Evolutionary conservation across 345 rosid species (phyloP), one percentile per base, ranked within the genome.

Genomic region (Eutrema heterophyllum): DNA sequence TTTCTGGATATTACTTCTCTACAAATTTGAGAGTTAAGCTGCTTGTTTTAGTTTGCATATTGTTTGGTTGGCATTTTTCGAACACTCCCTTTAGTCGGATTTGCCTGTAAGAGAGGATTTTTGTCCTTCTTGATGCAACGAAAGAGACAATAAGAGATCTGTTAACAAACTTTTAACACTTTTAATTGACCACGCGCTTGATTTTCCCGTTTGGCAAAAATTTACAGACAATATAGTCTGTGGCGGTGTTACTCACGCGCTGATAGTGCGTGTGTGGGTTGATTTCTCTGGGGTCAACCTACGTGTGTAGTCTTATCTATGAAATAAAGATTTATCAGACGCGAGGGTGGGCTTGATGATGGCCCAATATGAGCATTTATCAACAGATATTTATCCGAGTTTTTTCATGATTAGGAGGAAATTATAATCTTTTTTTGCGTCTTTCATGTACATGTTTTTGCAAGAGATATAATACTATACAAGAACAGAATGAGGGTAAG

Each of bases 101-200:
- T 77, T 87, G 73, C 93, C 96, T 51, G 89, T 91, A 38, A 83
- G 96, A 67, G 81, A 91, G 86, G 86, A 84, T 89, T 75, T 94
- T 94, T 83, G 88, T 91, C 56, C 98, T 94, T 81, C 86, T 94
- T 53, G 97, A 94, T 84, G 98, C 98, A 45, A 91, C 96, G 72
- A 50, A 57, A 33, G 5, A 45, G 43, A 70, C 71, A 49, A 32
- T 14, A 55, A 33, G 33, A 64, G 63, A 64, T 55, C 14, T 44
- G 16, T 27, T 21, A 5, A 10, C 50, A 53, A n/a, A n/a, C n/a
- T n/a, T n/a, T n/a, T n/a, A 32, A 32, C 40, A 55, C 24, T 32
- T 15, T 52, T 12, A 61, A 46, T 11, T 75, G 12, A 2, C 43
- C 44, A 66, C 73, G 68, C 68, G 73, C 73, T 50, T 51, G 2